phyloP scores from a whole-genome alignment of 805 yeast genomes.

The Candida awuae region DNA sequence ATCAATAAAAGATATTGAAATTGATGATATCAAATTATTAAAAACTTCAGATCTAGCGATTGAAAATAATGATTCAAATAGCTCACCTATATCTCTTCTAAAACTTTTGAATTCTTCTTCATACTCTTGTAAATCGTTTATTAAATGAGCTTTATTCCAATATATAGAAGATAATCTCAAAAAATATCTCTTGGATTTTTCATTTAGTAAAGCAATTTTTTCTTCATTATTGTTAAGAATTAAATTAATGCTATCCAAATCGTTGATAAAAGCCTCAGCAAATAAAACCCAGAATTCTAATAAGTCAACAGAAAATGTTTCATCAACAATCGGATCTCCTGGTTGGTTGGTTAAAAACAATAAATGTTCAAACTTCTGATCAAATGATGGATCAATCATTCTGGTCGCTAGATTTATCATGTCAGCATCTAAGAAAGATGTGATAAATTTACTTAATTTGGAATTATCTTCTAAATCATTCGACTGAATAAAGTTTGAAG shows the following conservation, averaged over 20 bases:
- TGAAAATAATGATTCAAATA: slow-evolving; percentile 64
- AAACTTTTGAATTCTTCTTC: slow-evolving; percentile 54
- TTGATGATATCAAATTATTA: slow-evolving; percentile 33
- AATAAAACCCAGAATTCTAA: slow-evolving; percentile 65
- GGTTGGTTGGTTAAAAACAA: slow-evolving; percentile 49
- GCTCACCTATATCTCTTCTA: slow-evolving; percentile 68
- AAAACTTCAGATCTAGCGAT: slow-evolving; percentile 50
- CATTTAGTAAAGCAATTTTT: slow-evolving; percentile 20
- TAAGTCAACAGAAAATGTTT: slow-evolving; percentile 45
- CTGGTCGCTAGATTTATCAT: slow-evolving; percentile 34
- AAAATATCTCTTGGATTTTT: slow-evolving; percentile 35
- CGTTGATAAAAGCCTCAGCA: slow-evolving; percentile 48
- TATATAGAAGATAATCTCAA: slow-evolving; percentile 50
- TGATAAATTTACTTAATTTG: slow-evolving; percentile 37
- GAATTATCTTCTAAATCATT: slow-evolving; percentile 28
- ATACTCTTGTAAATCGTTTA: slow-evolving; percentile 28
- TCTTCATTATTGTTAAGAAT: slow-evolving; percentile 30
- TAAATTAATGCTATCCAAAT: slow-evolving; percentile 31
- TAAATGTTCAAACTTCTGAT: slow-evolving; percentile 40
- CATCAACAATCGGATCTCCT: slow-evolving; percentile 52
- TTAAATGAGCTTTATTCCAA: slow-evolving; percentile 55
- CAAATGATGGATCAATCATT: slow-evolving; percentile 29
- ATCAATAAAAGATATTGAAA: slow-evolving; percentile 24
- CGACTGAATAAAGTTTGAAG: slow-evolving; percentile 30
- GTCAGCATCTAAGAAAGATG: slow-evolving; percentile 41